Evolutionary conservation across 371 early-diverging fungal genomes (phyloP).

Genomic region (Lichtheimia hyalospora): DNA sequence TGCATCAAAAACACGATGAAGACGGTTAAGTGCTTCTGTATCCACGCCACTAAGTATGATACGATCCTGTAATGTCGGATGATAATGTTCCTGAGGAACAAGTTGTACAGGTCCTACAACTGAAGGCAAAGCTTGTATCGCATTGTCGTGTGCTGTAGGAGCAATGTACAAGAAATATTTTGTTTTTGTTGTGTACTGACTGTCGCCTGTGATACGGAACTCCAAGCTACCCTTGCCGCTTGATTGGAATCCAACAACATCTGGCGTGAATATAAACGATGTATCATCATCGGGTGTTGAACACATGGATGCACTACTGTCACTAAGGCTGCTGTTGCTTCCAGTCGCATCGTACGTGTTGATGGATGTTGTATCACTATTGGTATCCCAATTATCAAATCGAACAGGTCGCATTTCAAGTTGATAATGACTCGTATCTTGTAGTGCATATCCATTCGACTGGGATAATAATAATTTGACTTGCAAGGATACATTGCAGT

Average conservation of each 20-base stretch:
- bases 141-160: slow-evolving; percentile 9
- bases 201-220: slow-evolving; percentile 16
- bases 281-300: too few species aligned
- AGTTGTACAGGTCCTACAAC: slow-evolving; percentile 27
- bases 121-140: slow-evolving; percentile 21
- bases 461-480: not conserved
- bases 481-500: slow-evolving; percentile 17
- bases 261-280: not conserved
- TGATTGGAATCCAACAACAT: slow-evolving; percentile 26
- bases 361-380: not conserved
- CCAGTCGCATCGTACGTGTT: not conserved
- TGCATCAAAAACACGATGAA: not conserved
- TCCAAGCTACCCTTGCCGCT: slow-evolving; percentile 37
- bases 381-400: slow-evolving; percentile 30
- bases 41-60: not conserved
- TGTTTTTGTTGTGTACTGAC: slow-evolving; percentile 20
- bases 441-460: not conserved
- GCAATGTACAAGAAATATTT: slow-evolving; percentile 18
- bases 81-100: not conserved
- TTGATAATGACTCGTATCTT: too few species aligned
- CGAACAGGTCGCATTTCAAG: slow-evolving; percentile 25
- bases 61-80: not conserved
- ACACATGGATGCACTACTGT: too few species aligned
- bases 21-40: not conserved
- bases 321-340: not conserved